Base-by-base conservation (phyloP, 1,284 basidiomycete genomes). In the Trichosporon sp. region DNA sequence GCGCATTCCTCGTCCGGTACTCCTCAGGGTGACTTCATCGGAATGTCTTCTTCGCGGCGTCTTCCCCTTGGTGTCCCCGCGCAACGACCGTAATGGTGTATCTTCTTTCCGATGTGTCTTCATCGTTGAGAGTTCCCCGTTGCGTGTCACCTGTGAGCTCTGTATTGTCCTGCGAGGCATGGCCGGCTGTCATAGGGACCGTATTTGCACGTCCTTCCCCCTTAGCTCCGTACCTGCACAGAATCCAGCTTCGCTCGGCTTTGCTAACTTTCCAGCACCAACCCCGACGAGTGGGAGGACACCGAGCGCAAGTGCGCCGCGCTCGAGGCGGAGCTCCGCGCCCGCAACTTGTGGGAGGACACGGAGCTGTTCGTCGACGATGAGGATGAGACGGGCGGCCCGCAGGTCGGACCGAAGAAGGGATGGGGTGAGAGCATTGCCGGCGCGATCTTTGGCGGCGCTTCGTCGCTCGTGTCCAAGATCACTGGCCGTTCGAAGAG, bases 341-440 rank as follows among this genome's bases (percentile, higher is more conserved):
- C 66, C 2, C 70, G 76, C 46, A 61, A 68, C 13, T 65, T 75
- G 16, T 80, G 76, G 76, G 71, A 77, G 56, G 77, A 78, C 44
- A 70, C 66, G 61, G 65, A 68, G 23, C 72, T 76, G 9, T 80
- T 77, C 61, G 78, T 78, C 21, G 71, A 79, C 58, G 79, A 81
- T 63, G 78, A 80, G 62, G 74, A 73, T 59, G 74, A 79, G 65
- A 73, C 71, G 3, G 74, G 69, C 37, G 69, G 67, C 11, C 64
- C 65, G 3, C 60, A 70, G 9, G 66, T 65, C 6, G 65, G 64
- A 2, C 69, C 69, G 16, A 65, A 66, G 59, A 59, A 60, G 29
- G 70, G 70, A 1, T 79, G 77, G 77, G 79, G 79, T 32, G 78
- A 78, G 65, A 68, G 69, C 3, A 71, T 80, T 27, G 75, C 74